Evolutionary conservation across 2,329 filamentous ascomycete species (phyloP), one percentile per base, ranked within the genome.

Genomic region (Trichoderma atroviride): DNA sequence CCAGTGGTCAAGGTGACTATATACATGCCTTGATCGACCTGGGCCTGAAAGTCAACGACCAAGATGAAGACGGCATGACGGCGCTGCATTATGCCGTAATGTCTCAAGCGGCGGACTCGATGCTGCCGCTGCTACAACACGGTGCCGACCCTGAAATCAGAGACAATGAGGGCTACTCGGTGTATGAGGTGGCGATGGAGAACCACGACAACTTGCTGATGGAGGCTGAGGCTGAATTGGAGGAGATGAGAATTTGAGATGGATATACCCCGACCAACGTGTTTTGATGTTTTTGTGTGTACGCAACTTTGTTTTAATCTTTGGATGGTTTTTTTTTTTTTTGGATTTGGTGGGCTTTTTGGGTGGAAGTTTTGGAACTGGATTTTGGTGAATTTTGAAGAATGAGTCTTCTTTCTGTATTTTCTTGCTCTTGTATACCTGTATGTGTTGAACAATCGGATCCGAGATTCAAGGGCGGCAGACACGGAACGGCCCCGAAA

Each of bases 31-130:
- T 70, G 16, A n/a, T 67, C 10, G 19, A 47, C 2, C n/a, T 19
- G 4, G 68, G 68, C 29, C 24, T 67, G 19, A n/a, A 70, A 11
- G 35, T 35, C 10, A 65, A 70, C 19, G 37, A 47, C 1, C 16
- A 24, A 7, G 67, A 69, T 22, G 5, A 10, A 2, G 1, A 11
- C 9, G 67, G 67, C 22, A 29, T 52, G n/a, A 69, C 67, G 40
- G n/a, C 63, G 16, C 55, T 67, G 35, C 29, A 67, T 43, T 2
- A 29, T 31, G 63, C 63, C 11, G 40, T 57, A 6, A 10, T 40
- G n/a, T n/a, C 1, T 2, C 29, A 52, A 5, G 27, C 10, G 14
- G 50, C 2, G 1, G 11, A 2, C 2, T 52, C 31, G 14, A 35
- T 59, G 13, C 13, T 10, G 31, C 13, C n/a, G 5, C 40, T 67